Evolutionary conservation across 768 basidiomycete species (phyloP).

Genomic region (Mrakia frigida): DNA sequence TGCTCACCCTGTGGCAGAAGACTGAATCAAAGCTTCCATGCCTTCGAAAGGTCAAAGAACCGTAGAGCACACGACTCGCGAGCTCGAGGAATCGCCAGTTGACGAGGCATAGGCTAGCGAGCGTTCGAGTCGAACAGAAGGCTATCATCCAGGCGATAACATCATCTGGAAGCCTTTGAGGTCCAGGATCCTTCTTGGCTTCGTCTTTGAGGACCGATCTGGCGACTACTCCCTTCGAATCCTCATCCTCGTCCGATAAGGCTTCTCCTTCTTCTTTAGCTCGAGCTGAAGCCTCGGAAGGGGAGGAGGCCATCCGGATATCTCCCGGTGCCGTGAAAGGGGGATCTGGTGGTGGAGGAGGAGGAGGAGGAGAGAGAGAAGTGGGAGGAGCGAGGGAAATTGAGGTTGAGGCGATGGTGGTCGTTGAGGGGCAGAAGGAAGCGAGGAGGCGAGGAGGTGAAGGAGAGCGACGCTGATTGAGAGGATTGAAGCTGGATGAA

Average conservation of each 20-base stretch:
- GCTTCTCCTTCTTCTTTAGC: no score
- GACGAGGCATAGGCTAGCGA: background rate
- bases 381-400: no score
- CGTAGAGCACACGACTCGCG: background rate
- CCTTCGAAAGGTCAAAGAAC: background rate
- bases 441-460: no score
- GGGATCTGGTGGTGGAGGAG: background rate
- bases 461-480: no score
- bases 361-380: background rate
- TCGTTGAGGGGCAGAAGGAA: background rate
- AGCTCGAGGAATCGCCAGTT: background rate
- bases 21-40: background rate
- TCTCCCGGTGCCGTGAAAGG: background rate
- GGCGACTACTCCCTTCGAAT: no score
- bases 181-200: background rate
- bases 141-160: background rate
- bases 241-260: no score
- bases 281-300: no score
- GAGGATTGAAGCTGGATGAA: no score
- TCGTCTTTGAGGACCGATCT: no score
- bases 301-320: background rate
- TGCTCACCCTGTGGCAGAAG: background rate
- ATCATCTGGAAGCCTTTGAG: constrained; percentile 3
- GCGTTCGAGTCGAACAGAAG: background rate
- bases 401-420: background rate